Evolutionary conservation across 2,329 filamentous ascomycete genomes (phyloP).

Genomic region (Elsinoe necatrix): DNA sequence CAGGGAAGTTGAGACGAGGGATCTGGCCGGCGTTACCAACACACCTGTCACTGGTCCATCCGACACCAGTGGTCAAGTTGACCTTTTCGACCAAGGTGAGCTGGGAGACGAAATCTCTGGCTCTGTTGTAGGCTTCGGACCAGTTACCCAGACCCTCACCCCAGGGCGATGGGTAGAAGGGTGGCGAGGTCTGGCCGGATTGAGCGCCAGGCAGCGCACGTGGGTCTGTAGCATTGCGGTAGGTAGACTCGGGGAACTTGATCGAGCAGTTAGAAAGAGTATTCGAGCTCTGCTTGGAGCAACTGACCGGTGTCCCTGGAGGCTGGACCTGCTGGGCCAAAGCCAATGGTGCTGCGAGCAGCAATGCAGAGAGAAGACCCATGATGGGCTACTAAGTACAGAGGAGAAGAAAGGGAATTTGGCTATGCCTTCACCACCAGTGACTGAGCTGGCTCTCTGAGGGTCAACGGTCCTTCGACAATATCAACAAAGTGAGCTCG

Average conservation of each 20-base stretch:
- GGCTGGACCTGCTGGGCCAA: conserved; percentile 24
- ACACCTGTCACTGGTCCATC: conserved; percentile 63
- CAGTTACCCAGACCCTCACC: conserved; percentile 65
- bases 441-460: background rate
- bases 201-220: conserved; percentile 25
- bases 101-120: conserved; percentile 70
- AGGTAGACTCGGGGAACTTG: conserved; percentile 24
- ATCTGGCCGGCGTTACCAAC: conserved; percentile 67
- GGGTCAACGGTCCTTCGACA: background rate
- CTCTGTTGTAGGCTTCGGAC: conserved; percentile 66
- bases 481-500: background rate
- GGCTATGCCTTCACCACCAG: background rate
- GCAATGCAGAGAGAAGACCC: conserved; percentile 13
- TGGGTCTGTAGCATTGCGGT: conserved; percentile 23
- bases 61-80: conserved; percentile 85
- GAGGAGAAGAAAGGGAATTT: background rate
- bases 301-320: conserved; percentile 20
- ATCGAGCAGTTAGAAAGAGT: background rate
- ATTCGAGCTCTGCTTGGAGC: no score
- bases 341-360: conserved; percentile 27
- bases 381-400: background rate
- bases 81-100: conserved; percentile 83
- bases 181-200: conserved; percentile 43
- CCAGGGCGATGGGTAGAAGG: conserved; percentile 83
- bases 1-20: conserved; percentile 59